phyloP scores from a whole-genome alignment of 2,329 filamentous ascomycete genomes.

The Cladosporium sp. region DNA sequence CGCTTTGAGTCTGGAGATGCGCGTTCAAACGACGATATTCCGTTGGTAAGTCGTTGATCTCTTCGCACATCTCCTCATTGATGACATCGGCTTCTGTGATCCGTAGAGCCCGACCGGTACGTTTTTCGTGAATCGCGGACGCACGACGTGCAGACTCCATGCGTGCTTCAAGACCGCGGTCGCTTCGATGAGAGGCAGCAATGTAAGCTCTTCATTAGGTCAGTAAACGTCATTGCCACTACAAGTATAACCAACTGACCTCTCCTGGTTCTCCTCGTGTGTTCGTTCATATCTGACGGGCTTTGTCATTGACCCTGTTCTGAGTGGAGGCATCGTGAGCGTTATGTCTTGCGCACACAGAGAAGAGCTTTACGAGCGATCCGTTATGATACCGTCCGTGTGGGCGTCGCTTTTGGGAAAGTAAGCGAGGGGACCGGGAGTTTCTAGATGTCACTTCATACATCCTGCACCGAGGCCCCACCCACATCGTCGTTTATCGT shows the following conservation, averaged over 20 bases:
- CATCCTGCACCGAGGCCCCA: neutral
- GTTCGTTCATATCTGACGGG: conserved; percentile 68
- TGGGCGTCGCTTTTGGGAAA: neutral
- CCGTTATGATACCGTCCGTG: neutral
- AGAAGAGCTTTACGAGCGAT: neutral
- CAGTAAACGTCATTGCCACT: neutral
- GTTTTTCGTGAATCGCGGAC: conserved; percentile 83
- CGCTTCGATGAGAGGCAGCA: conserved; percentile 81
- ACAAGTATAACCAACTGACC: conserved; percentile 42
- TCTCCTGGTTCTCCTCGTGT: conserved; percentile 79
- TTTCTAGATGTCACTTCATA: neutral
- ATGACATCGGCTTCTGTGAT: conserved; percentile 84
- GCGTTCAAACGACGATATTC: conserved; percentile 65
- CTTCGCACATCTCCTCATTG: conserved; percentile 94
- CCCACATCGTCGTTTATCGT: neutral
- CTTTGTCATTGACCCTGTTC: neutral
- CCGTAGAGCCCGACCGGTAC: conserved; percentile 79
- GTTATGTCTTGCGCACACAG: neutral
- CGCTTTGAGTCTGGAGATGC: conserved; percentile 61
- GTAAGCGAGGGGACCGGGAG: neutral
- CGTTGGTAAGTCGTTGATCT: conserved; percentile 76
- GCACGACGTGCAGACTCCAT: conserved; percentile 87
- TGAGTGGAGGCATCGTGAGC: neutral
- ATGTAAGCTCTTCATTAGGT: conserved; percentile 74
- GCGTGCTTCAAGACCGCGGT: conserved; percentile 82